Evolutionary conservation across 2,329 filamentous ascomycete species (phyloP).

Genomic region (Beauveria medogensis): DNA sequence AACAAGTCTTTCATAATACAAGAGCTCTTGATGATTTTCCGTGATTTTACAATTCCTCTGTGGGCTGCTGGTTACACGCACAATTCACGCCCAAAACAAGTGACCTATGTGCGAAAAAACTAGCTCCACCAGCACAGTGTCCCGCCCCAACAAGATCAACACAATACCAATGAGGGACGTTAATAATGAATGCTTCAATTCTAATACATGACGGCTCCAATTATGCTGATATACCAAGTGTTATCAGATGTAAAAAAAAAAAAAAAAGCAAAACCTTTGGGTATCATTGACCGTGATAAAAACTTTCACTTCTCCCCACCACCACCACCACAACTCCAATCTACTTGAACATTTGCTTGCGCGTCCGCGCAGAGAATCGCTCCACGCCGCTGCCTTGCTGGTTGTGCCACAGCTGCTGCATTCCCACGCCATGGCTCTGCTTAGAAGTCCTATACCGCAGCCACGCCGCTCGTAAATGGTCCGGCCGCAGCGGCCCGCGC

Average conservation of each 20-base stretch:
- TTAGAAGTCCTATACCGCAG: conserved; percentile 56
- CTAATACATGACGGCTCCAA: not conserved
- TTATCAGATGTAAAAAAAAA: not conserved
- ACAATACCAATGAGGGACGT: not conserved
- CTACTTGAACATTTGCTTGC: conserved; percentile 45
- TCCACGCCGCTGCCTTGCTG: conserved; percentile 53
- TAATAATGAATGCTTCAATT: not conserved
- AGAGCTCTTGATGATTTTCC: not conserved
- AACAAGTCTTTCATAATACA: not conserved
- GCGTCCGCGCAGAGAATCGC: conserved; percentile 47
- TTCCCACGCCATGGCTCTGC: conserved; percentile 55
- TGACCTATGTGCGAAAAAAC: not conserved
- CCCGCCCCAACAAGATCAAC: not conserved
- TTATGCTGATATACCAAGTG: not conserved
- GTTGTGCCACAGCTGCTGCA: conserved; percentile 51
- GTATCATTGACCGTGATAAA: not conserved
- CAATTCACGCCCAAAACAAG: not conserved
- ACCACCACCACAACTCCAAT: not conserved
- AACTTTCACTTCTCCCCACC: not conserved
- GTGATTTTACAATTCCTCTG: not conserved
- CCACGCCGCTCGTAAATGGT: conserved; percentile 67
- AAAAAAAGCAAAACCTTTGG: not conserved
- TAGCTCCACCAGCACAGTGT: not conserved
- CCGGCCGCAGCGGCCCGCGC: conserved; percentile 58
- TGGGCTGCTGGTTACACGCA: not conserved